These are phyloP conservation scores for Globisporangium polare DNA, from an alignment of 352 stramenopile species.

Conservation along the genomic window DNA sequence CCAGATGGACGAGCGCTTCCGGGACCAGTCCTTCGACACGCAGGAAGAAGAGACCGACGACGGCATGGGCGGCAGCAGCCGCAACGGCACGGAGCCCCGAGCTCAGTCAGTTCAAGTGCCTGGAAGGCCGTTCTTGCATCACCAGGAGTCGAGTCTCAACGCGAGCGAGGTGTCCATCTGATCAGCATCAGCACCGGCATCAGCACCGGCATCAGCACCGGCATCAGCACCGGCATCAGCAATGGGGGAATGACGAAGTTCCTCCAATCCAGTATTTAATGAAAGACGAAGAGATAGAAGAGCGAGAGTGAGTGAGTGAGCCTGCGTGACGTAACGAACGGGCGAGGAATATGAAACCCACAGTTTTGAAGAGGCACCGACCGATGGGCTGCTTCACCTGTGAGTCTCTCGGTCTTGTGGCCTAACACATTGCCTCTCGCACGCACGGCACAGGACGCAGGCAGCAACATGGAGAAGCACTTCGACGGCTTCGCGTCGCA, in stretches of 20 bases:
- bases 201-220: background rate
- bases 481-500: conserved; percentile 30
- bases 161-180: conserved; percentile 14
- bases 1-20: conserved; percentile 38
- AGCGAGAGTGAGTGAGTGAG: background rate
- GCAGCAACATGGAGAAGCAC: conserved; percentile 32
- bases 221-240: background rate
- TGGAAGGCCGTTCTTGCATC: background rate
- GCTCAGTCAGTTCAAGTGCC: background rate
- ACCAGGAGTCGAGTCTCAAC: conserved; percentile 12
- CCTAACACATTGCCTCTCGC: background rate
- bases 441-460: background rate
- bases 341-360: conserved; percentile 4
- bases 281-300: background rate
- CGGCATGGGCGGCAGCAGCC: conserved; percentile 8
- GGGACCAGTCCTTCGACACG: conserved; percentile 24
- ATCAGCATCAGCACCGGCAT: background rate
- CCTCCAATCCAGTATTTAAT: conserved; percentile 2
- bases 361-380: conserved; percentile 3
- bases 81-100: background rate
- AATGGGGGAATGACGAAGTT: background rate
- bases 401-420: background rate
- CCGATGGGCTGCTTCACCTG: background rate
- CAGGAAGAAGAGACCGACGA: conserved; percentile 32
- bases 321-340: background rate